These are phyloP conservation scores for Parathielavia hyrcaniae DNA, from an alignment of 495 filamentous ascomycete genomes.

Conservation along the genomic window DNA sequence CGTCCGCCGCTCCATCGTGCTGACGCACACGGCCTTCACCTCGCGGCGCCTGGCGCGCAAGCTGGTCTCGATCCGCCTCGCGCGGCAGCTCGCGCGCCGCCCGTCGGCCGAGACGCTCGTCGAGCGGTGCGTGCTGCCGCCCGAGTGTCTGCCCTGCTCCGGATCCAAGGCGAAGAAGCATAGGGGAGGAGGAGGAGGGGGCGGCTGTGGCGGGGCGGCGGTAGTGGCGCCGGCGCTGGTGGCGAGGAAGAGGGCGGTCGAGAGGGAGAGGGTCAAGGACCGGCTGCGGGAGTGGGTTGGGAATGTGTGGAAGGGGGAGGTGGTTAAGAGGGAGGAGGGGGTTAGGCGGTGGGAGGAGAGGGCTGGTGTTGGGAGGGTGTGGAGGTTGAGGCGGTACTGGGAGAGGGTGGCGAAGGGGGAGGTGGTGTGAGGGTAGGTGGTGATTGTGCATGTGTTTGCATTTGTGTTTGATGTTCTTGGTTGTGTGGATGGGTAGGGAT, in stretches of 20 bases:
- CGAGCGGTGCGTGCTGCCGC: constrained; percentile 41
- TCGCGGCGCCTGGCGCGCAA: constrained; percentile 48
- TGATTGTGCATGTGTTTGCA: background rate
- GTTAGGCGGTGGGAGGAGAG: constrained; percentile 39
- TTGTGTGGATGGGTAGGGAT: background rate
- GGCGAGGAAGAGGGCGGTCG: constrained; percentile 44
- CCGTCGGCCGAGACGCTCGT: constrained; percentile 42
- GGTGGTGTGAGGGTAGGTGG: constrained; percentile 23
- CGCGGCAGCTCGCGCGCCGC: constrained; percentile 39
- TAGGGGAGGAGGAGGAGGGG: background rate
- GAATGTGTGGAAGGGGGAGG: constrained; percentile 41
- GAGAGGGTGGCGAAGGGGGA: constrained; percentile 39
- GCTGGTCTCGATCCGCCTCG: constrained; percentile 47
- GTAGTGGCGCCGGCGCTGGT: constrained; percentile 29
- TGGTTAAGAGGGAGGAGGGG: constrained; percentile 35
- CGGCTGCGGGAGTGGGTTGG: constrained; percentile 47
- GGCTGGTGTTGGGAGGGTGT: constrained; percentile 44
- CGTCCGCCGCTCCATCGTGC: constrained; percentile 50
- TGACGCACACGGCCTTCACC: constrained; percentile 50
- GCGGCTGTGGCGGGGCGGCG: too few species aligned
- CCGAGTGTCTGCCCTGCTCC: constrained; percentile 38
- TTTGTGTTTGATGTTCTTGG: background rate
- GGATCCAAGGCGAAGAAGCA: background rate
- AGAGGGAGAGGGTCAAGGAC: constrained; percentile 53
- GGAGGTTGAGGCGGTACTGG: constrained; percentile 48